These are phyloP conservation scores for Mortierella sp. DNA, from an alignment of 371 early-diverging fungal genomes.

Conservation along the genomic window DNA sequence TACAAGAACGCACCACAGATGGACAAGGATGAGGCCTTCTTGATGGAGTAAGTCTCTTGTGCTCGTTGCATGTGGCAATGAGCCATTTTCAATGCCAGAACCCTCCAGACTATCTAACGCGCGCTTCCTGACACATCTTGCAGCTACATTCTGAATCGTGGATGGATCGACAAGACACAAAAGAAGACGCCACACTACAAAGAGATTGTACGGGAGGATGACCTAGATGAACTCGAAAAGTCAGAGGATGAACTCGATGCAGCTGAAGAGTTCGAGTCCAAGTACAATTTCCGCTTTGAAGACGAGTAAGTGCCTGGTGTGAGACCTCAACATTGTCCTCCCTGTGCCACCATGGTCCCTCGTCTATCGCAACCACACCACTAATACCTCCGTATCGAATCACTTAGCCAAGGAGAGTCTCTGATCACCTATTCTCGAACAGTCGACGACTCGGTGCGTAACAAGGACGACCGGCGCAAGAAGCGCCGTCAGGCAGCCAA, in stretches of 20 bases:
- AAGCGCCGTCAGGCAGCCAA: slow-evolving; percentile 72
- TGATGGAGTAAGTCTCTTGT: slow-evolving; percentile 77
- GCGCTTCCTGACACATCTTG: background rate
- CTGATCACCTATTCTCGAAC: slow-evolving; percentile 83
- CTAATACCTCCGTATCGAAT: background rate
- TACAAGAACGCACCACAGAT: slow-evolving; percentile 65
- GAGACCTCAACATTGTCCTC: background rate
- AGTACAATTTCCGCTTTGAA: slow-evolving; percentile 94
- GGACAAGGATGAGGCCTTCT: slow-evolving; percentile 81
- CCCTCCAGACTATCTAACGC: background rate
- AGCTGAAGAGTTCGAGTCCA: slow-evolving; percentile 89
- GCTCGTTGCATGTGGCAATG: background rate
- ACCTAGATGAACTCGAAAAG: slow-evolving; percentile 60
- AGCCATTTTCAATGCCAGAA: too few species aligned
- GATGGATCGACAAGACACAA: slow-evolving; percentile 91
- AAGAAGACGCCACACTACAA: slow-evolving; percentile 68
- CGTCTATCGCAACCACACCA: too few species aligned
- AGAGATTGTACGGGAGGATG: slow-evolving; percentile 71
- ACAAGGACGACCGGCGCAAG: slow-evolving; percentile 80
- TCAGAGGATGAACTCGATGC: slow-evolving; percentile 73
- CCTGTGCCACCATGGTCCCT: too few species aligned
- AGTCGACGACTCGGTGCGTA: slow-evolving; percentile 75
- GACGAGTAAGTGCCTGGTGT: slow-evolving; percentile 68
- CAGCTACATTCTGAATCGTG: slow-evolving; percentile 88
- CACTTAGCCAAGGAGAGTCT: slow-evolving; percentile 61